Evolutionary conservation across 225 moss, liverwort and hornwort genomes (phyloP).

Genomic region (Sphagnum contortum): DNA sequence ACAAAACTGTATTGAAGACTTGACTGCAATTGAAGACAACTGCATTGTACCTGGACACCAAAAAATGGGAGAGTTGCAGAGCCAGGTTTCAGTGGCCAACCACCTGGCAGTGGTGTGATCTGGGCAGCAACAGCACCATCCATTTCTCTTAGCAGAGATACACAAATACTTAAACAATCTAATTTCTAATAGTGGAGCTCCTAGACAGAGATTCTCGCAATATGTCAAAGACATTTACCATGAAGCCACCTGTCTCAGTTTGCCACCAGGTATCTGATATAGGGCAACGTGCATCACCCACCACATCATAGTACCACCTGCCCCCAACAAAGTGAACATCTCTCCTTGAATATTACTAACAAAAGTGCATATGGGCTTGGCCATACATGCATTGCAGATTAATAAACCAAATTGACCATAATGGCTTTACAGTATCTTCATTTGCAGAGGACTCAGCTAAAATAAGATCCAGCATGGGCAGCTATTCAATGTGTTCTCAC

Average conservation of each 20-base stretch:
- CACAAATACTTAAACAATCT: too few species aligned
- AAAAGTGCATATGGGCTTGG: too few species aligned
- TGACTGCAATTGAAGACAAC: neutral
- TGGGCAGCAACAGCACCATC: constrained; percentile 14
- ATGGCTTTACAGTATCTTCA: too few species aligned
- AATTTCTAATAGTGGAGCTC: too few species aligned
- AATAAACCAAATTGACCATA: too few species aligned
- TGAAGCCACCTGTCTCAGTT: constrained; percentile 97
- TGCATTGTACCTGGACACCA: constrained; percentile 67
- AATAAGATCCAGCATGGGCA: too few species aligned
- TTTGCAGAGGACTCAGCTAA: too few species aligned
- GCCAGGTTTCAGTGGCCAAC: constrained; percentile 90
- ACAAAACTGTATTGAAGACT: neutral
- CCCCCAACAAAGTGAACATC: neutral
- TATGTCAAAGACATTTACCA: constrained; percentile 28
- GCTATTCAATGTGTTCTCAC: too few species aligned
- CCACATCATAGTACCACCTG: constrained; percentile 90
- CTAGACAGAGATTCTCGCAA: too few species aligned
- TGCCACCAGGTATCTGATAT: constrained; percentile 99
- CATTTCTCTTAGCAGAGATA: too few species aligned
- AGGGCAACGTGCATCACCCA: constrained; percentile 83
- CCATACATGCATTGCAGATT: too few species aligned
- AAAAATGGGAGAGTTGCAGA: constrained; percentile 98
- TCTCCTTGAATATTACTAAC: too few species aligned
- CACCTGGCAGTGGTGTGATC: constrained; percentile 93